Percentiles rank a stretch among this genome's conserved stretches.
These are phyloP conservation scores for Daldinia caldariorum DNA, from an alignment of 495 filamentous ascomycete genomes.

Conservation along the genomic window DNA sequence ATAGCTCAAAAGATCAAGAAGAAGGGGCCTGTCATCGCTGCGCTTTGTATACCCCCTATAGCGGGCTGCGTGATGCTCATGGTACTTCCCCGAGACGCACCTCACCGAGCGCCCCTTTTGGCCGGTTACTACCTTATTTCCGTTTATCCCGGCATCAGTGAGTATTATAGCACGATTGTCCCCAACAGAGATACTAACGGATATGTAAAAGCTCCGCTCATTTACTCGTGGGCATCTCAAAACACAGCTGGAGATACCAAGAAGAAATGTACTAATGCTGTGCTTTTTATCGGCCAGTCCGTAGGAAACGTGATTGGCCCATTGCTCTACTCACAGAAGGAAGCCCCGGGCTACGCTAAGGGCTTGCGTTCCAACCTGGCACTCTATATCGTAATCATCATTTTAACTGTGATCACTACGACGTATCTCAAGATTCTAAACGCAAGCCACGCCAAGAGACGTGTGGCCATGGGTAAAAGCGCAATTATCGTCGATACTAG, in stretches of 20 bases:
- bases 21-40: constrained; percentile 64
- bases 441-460: constrained; percentile 58
- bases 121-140: constrained; percentile 71
- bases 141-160: constrained; percentile 67
- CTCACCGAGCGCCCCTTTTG: constrained; percentile 61
- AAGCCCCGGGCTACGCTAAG: constrained; percentile 63
- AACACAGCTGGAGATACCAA: constrained; percentile 74
- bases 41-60: constrained; percentile 67
- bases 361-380: constrained; percentile 66
- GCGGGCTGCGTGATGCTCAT: constrained; percentile 66
- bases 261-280: constrained; percentile 66
- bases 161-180: constrained; percentile 40
- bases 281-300: constrained; percentile 67
- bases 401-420: constrained; percentile 56
- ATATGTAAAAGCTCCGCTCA: constrained; percentile 57
- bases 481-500: constrained; percentile 47
- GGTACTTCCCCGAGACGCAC: constrained; percentile 55
- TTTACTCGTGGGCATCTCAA: constrained; percentile 70
- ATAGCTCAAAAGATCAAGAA: constrained; percentile 62
- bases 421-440: constrained; percentile 62
- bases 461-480: constrained; percentile 62
- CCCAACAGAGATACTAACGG: constrained; percentile 33
- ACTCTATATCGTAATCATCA: constrained; percentile 64
- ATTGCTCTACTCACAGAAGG: constrained; percentile 62
- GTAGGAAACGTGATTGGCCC: constrained; percentile 66